Conservation (phyloP, 305 asterid genomes). For the Euphrasia arctica region DNA sequence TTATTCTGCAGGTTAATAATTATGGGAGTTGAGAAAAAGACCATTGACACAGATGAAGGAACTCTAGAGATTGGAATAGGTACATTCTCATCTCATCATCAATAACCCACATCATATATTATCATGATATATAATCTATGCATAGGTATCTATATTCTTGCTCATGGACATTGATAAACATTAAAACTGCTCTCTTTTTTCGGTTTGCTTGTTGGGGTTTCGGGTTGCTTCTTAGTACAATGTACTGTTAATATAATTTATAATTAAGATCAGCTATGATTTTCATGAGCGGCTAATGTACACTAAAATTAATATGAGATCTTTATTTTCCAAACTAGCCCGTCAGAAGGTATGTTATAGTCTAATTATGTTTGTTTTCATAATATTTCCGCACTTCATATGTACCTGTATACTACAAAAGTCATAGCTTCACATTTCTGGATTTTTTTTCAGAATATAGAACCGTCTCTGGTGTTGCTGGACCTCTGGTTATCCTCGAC, state of each 20-base stretch:
- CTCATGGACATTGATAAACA: no score
- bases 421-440: conserved; percentile 9
- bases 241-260: background rate
- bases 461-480: conserved; percentile 99
- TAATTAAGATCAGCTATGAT: background rate
- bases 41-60: conserved; percentile 79
- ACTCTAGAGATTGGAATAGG: conserved; percentile 96
- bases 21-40: conserved; percentile 63
- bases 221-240: conserved; percentile 2
- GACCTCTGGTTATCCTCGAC: conserved; percentile 95
- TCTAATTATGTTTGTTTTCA: background rate
- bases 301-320: background rate
- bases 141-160: background rate
- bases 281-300: conserved; percentile 12
- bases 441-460: conserved; percentile 66
- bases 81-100: conserved; percentile 31
- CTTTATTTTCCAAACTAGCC: background rate
- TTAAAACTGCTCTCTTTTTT: no score
- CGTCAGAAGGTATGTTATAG: background rate
- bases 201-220: background rate
- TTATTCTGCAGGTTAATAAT: conserved; percentile 28
- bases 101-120: background rate
- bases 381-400: background rate
- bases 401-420: background rate
- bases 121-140: background rate